Conservation (phyloP, 2,329 filamentous ascomycete genomes). For the Neopestalotiopsis clavispora region DNA sequence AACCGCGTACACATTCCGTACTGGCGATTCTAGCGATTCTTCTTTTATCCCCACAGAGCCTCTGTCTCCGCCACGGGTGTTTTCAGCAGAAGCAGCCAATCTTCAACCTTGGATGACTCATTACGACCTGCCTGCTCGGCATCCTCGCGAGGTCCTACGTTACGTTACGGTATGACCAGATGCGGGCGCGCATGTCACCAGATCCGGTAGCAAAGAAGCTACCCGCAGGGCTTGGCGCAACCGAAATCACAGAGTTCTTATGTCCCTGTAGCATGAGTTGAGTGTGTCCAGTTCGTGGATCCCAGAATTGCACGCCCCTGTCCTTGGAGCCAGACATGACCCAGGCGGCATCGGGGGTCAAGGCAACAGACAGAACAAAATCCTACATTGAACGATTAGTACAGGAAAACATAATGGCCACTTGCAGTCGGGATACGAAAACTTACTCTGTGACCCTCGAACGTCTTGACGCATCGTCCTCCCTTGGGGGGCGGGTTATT, state of each 20-base stretch:
- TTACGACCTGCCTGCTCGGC: too few species aligned
- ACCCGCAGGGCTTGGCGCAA: constrained; percentile 88
- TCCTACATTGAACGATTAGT: constrained; percentile 63
- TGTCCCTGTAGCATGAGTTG: constrained; percentile 99
- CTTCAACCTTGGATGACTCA: too few species aligned
- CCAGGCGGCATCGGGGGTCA: constrained; percentile 94
- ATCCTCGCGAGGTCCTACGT: constrained; percentile 28
- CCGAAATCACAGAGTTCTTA: constrained; percentile 98
- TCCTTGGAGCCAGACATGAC: constrained; percentile 98
- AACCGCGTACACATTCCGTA: background rate
- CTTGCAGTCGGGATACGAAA: background rate
- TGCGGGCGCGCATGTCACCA: constrained; percentile 95
- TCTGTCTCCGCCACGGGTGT: too few species aligned
- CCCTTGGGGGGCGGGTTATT: constrained; percentile 74
- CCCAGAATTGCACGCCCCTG: constrained; percentile 97
- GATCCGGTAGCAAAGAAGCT: constrained; percentile 94
- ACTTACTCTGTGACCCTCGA: constrained; percentile 90
- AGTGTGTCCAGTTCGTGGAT: constrained; percentile 88
- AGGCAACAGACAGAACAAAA: constrained; percentile 93
- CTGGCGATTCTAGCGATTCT: background rate
- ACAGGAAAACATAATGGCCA: constrained; percentile 30
- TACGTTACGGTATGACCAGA: constrained; percentile 81
- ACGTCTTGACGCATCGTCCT: constrained; percentile 94
- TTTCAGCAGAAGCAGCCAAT: too few species aligned
- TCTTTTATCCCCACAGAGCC: too few species aligned